Conservation (phyloP, 2,329 filamentous ascomycete genomes). For the Phyllosticta paracitricarpa region DNA sequence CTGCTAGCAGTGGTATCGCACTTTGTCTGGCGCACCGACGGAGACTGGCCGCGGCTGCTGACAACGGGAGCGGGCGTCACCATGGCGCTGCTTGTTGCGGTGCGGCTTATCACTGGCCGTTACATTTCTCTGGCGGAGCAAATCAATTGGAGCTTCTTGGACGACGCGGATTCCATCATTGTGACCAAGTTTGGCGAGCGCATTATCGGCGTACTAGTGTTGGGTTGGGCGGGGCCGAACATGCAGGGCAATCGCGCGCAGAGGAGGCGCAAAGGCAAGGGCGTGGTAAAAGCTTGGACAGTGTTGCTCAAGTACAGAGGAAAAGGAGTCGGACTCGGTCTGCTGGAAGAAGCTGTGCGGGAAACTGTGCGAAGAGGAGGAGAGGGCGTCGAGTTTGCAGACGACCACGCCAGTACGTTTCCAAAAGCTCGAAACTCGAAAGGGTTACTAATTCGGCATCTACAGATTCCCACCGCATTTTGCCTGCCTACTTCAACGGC, state of each 20-base stretch:
- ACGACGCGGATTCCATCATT: slow-evolving; percentile 30
- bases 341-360: slow-evolving; percentile 64
- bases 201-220: slow-evolving; percentile 60
- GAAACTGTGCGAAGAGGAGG: slow-evolving; percentile 60
- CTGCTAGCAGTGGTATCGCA: slow-evolving; percentile 31
- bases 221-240: slow-evolving; percentile 51
- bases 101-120: slow-evolving; percentile 49
- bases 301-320: slow-evolving; percentile 59
- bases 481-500: slow-evolving; percentile 4
- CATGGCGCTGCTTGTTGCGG: slow-evolving; percentile 52
- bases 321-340: slow-evolving; percentile 59
- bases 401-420: slow-evolving; percentile 65
- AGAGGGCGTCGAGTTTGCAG: slow-evolving; percentile 61
- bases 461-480: slow-evolving; percentile 4
- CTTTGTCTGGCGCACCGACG: slow-evolving; percentile 28
- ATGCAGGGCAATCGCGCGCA: slow-evolving; percentile 30
- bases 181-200: slow-evolving; percentile 58
- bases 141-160: slow-evolving; percentile 54
- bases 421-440: neutral
- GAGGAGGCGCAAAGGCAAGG: slow-evolving; percentile 45
- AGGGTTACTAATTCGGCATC: neutral
- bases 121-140: slow-evolving; percentile 56
- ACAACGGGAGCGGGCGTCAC: slow-evolving; percentile 51
- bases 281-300: slow-evolving; percentile 74
- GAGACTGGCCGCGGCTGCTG: slow-evolving; percentile 46